Conservation (phyloP, 805 yeast species). For the Ogataea ganodermae region DNA sequence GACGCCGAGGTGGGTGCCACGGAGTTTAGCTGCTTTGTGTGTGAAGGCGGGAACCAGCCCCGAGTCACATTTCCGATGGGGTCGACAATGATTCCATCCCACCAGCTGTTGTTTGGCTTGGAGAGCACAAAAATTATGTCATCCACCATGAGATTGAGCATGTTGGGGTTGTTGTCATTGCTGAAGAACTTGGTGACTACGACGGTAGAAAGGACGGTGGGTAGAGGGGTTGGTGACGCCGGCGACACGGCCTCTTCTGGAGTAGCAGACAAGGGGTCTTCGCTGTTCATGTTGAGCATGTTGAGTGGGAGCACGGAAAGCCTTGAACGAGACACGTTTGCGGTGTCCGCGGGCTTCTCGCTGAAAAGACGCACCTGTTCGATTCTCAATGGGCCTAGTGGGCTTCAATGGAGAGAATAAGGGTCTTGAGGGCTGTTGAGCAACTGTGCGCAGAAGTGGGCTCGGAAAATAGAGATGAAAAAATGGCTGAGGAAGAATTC, state of each 20-base stretch:
- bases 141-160: constrained; percentile 58
- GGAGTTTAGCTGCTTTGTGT: constrained; percentile 37
- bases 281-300: constrained; percentile 5
- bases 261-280: constrained; percentile 10
- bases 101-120: constrained; percentile 73
- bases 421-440: no score
- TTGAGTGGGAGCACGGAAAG: background rate
- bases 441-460: no score
- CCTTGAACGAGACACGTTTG: background rate
- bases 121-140: constrained; percentile 71
- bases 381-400: background rate
- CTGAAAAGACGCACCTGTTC: background rate
- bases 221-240: background rate
- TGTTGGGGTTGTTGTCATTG: constrained; percentile 48
- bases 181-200: constrained; percentile 58
- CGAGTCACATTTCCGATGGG: constrained; percentile 48
- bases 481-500: no score
- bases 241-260: background rate
- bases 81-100: constrained; percentile 70
- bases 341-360: background rate
- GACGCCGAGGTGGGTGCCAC: constrained; percentile 5
- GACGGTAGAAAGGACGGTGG: constrained; percentile 49
- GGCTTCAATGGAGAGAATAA: no score
- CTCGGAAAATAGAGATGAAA: no score
- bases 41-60: constrained; percentile 86